A percentile compares a stretch with the other conserved stretches of the same genome.
phyloP scores from a whole-genome alignment of 345 rosid species.

The Theobroma cacao region DNA sequence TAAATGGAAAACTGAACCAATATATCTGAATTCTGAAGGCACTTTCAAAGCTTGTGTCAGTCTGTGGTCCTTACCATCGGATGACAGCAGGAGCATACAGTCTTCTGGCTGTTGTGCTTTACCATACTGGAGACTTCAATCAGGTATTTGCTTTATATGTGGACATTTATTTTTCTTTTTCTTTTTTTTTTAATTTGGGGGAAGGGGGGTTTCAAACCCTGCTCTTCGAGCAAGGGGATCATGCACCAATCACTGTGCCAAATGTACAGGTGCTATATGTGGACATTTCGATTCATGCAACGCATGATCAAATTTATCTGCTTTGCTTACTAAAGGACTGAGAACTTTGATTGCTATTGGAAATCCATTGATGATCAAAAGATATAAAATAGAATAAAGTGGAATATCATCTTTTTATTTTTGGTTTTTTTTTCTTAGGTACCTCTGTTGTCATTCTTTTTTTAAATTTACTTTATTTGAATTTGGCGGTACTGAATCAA shows the following conservation, averaged over 20 bases:
- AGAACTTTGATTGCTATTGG: not conserved
- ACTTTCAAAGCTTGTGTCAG: constrained; percentile 83
- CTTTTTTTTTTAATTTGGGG: too few species aligned
- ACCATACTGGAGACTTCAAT: constrained; percentile 96
- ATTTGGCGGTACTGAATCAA: not conserved
- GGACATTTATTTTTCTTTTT: not conserved
- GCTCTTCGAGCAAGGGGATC: too few species aligned
- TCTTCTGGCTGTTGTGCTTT: constrained; percentile 94
- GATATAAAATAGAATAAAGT: not conserved
- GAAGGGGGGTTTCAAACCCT: too few species aligned
- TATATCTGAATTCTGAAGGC: constrained; percentile 59
- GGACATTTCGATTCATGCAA: constrained; percentile 1
- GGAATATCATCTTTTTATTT: not conserved
- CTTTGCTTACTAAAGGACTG: not conserved
- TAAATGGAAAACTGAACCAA: constrained; percentile 3
- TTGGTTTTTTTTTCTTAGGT: not conserved
- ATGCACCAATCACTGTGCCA: too few species aligned
- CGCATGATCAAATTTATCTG: not conserved
- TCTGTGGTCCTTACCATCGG: constrained; percentile 97
- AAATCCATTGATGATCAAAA: not conserved
- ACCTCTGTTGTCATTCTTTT: not conserved
- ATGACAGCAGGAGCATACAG: constrained; percentile 98
- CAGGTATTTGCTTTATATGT: constrained; percentile 55
- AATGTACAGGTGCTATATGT: too few species aligned
- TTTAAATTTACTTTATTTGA: not conserved